Evolutionary conservation across 2,329 filamentous ascomycete genomes (phyloP).

Genomic region (Diaporthe sp.): DNA sequence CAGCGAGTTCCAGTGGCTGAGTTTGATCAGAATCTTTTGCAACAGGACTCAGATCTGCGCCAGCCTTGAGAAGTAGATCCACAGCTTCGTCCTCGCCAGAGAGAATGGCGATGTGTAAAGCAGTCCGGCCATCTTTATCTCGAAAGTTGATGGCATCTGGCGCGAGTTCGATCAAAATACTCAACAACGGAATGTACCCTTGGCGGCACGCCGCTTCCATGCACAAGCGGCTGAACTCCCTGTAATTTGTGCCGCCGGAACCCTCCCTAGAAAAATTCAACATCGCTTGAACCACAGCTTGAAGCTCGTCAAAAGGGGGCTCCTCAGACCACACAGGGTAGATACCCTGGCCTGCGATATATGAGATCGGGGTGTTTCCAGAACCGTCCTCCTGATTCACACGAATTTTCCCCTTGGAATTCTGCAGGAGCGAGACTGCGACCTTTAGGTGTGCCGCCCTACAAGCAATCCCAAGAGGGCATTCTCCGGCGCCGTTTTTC

Average conservation of each 20-base stretch:
- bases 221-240: conserved; percentile 2
- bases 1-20: conserved; percentile 1
- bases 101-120: background rate
- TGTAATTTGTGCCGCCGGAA: background rate
- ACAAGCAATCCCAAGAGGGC: conserved; percentile 7
- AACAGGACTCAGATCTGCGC: background rate
- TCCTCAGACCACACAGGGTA: background rate
- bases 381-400: background rate
- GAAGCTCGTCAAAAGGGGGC: background rate
- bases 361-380: conserved; percentile 6
- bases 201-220: background rate
- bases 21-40: background rate
- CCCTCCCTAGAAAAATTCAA: background rate
- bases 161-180: background rate
- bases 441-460: conserved; percentile 18
- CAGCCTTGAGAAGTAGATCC: background rate
- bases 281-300: background rate
- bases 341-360: conserved; percentile 7
- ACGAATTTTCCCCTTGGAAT: background rate
- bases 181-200: background rate
- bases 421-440: conserved; percentile 9
- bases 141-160: background rate
- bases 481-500: background rate
- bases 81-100: background rate
- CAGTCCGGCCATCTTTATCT: conserved; percentile 7